Percentiles rank a stretch among this genome's conserved stretches.
Conservation (phyloP, 2,329 filamentous ascomycete genomes). For the Hansfordia pulvinata region DNA sequence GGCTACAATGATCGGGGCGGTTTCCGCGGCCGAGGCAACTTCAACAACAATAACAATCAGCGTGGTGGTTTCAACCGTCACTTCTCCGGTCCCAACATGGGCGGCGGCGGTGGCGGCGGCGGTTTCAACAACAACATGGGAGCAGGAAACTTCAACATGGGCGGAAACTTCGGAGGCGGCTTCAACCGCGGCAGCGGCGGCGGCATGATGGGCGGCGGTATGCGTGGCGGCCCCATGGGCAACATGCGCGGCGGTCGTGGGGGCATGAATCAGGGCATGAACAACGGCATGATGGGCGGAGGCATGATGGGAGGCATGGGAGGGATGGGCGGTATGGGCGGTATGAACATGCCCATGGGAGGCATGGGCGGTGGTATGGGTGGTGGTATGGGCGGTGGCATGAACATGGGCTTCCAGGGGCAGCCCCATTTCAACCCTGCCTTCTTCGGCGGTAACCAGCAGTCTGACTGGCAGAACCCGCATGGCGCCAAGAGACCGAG, state of each 20-base stretch:
- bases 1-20: constrained; percentile 29
- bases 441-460: constrained; percentile 18
- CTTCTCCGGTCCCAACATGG: constrained; percentile 14
- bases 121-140: constrained; percentile 15
- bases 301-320: constrained; percentile 17
- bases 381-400: constrained; percentile 6
- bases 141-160: constrained; percentile 16
- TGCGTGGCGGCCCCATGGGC: constrained; percentile 17
- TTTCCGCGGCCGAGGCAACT: constrained; percentile 13
- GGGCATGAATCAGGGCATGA: constrained; percentile 16
- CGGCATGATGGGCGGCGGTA: constrained; percentile 17
- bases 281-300: constrained; percentile 16
- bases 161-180: constrained; percentile 13
- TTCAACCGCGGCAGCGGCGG: constrained; percentile 14
- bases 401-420: constrained; percentile 14
- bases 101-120: constrained; percentile 14
- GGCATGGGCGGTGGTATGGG: constrained; percentile 3
- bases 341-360: constrained; percentile 16
- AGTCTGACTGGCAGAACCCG: constrained; percentile 19
- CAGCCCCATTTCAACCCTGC: constrained; percentile 17
- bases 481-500: constrained; percentile 19
- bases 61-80: constrained; percentile 18
- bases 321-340: constrained; percentile 13
- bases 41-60: constrained; percentile 6
- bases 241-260: constrained; percentile 16